Conservation (phyloP, 305 asterid species). For the Fraxinus angustifolia region DNA sequence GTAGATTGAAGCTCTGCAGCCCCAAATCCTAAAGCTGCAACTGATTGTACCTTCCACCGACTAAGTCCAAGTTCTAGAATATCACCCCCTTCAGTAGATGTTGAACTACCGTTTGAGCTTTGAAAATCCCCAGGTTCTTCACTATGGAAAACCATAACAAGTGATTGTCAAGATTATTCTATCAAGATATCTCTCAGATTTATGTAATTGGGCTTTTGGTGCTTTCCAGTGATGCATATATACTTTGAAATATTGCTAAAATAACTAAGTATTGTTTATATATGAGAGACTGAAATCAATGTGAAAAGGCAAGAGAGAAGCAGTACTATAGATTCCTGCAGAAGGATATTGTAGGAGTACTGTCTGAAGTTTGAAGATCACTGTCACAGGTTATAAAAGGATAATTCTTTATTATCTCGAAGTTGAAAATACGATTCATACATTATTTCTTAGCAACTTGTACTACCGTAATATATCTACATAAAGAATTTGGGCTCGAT, state of each 20-base stretch:
- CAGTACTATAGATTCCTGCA: background rate
- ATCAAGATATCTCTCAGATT: conserved; percentile 1
- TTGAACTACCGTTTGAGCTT: conserved; percentile 40
- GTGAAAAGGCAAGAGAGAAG: background rate
- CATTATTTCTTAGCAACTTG: background rate
- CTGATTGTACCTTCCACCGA: conserved; percentile 80
- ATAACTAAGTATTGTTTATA: background rate
- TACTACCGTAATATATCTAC: conserved; percentile 4
- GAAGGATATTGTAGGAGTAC: background rate
- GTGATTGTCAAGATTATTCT: conserved; percentile 12
- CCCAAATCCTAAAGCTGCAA: conserved; percentile 69
- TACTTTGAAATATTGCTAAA: background rate
- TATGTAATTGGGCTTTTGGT: background rate
- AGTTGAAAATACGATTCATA: background rate
- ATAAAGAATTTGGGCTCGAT: background rate
- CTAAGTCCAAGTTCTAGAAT: conserved; percentile 67
- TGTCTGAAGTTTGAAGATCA: background rate
- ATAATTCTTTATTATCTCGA: background rate
- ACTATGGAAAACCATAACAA: conserved; percentile 37
- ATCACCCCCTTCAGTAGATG: conserved; percentile 37
- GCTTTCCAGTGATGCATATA: background rate
- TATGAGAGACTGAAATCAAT: background rate
- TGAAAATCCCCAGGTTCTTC: conserved; percentile 42
- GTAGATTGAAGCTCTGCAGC: conserved; percentile 56
- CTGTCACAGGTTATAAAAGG: background rate